Percentiles rank a stretch among this genome's conserved stretches.
Evolutionary conservation across 345 rosid species (phyloP).

Genomic region (Camelina hispida): DNA sequence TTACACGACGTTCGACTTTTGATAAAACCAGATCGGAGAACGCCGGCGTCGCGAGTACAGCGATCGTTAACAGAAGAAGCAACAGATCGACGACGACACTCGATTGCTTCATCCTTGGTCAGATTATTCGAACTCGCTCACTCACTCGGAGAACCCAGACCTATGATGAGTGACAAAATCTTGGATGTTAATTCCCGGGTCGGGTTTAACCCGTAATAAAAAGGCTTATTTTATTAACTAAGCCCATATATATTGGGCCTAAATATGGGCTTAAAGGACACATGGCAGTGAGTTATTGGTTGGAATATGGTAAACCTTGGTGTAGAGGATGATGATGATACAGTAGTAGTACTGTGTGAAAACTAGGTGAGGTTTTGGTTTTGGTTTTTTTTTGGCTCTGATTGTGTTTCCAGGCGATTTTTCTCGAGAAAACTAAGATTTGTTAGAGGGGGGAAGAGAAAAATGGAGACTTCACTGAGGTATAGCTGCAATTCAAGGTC

Average conservation of each 20-base stretch:
- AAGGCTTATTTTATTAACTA: neutral
- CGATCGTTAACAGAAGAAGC: conserved; percentile 50
- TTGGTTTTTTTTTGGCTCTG: conserved; percentile 10
- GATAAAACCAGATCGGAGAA: conserved; percentile 85
- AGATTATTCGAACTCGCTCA: conserved; percentile 17
- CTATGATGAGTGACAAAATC: neutral
- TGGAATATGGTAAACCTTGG: conserved; percentile 16
- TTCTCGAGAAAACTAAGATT: conserved; percentile 28
- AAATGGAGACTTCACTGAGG: conserved; percentile 89
- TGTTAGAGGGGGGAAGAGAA: too few species aligned
- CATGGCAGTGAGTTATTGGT: conserved; percentile 28
- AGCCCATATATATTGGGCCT: conserved; percentile 25
- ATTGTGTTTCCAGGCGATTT: conserved; percentile 19
- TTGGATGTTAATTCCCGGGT: conserved; percentile 21
- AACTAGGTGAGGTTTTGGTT: conserved; percentile 46
- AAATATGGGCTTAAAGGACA: neutral
- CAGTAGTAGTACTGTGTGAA: conserved; percentile 7
- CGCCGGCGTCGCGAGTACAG: conserved; percentile 58
- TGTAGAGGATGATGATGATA: conserved; percentile 34
- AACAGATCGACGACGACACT: conserved; percentile 52
- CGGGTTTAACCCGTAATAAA: conserved; percentile 25
- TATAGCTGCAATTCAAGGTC: conserved; percentile 64
- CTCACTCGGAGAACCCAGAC: conserved; percentile 13
- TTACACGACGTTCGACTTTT: conserved; percentile 93
- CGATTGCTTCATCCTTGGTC: conserved; percentile 45